Evolutionary conservation across 257 asterid species (phyloP).

Genomic region (Scutellaria barbata): DNA sequence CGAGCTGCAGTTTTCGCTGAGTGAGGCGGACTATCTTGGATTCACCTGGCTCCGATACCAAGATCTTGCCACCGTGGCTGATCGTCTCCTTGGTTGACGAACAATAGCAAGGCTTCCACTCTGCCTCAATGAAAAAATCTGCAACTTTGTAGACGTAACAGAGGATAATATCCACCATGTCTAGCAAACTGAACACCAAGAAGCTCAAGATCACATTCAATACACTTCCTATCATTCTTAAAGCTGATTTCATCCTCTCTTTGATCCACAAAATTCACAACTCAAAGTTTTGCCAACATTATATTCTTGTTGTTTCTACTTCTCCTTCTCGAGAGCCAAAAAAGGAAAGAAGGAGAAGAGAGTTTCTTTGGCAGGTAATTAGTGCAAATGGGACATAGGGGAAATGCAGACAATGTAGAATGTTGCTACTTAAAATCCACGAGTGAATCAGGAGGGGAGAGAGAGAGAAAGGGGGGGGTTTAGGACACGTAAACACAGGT

Average conservation of each 20-base stretch:
- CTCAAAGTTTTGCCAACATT: too few relatives aligned
- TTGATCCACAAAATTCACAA: conserved; percentile 24
- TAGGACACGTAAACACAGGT: conserved; percentile 48
- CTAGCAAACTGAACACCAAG: conserved; percentile 58
- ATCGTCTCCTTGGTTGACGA: conserved; percentile 54
- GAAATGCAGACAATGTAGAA: conserved; percentile 21
- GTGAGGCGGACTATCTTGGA: conserved; percentile 71
- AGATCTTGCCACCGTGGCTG: conserved; percentile 56
- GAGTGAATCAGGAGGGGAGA: background rate
- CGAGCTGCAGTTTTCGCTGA: conserved; percentile 64
- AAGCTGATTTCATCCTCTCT: conserved; percentile 32
- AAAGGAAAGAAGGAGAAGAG: conserved; percentile 12
- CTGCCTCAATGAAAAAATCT: conserved; percentile 76
- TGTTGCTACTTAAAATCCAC: background rate
- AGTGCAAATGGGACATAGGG: conserved; percentile 2
- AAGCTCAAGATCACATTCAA: conserved; percentile 68
- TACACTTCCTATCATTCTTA: conserved; percentile 43
- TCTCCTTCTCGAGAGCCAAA: conserved; percentile 17
- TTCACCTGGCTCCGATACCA: conserved; percentile 73
- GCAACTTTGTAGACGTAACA: conserved; percentile 66
- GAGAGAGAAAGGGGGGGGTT: conserved; percentile 1
- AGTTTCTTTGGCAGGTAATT: background rate
- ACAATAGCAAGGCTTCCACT: conserved; percentile 91
- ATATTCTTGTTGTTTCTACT: background rate
- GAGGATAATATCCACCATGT: conserved; percentile 63